phyloP scores from a whole-genome alignment of 2,329 filamentous ascomycete species.

The Phialophora verrucosa region DNA sequence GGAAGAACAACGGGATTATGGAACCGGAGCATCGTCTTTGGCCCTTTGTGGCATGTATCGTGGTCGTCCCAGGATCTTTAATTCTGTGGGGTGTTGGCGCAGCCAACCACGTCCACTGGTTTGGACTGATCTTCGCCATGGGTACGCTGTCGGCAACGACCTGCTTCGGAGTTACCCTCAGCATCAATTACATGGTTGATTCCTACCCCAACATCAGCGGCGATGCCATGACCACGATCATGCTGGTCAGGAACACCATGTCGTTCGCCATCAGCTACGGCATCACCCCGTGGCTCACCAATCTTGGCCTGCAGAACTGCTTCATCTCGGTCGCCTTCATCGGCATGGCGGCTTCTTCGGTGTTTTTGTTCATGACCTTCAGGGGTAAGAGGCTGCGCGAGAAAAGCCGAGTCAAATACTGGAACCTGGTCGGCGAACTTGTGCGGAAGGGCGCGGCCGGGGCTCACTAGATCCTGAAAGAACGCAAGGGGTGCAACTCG shows the following conservation, averaged over 20 bases:
- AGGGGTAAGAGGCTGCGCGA: conserved; percentile 47
- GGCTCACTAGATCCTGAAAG: too few species aligned
- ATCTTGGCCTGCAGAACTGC: conserved; percentile 50
- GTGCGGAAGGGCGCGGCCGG: conserved; percentile 18
- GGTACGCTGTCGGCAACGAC: conserved; percentile 54
- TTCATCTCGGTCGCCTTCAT: conserved; percentile 50
- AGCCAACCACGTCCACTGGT: conserved; percentile 56
- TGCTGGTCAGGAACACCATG: conserved; percentile 58
- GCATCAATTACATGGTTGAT: conserved; percentile 56
- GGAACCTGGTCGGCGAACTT: conserved; percentile 43
- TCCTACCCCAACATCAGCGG: conserved; percentile 56
- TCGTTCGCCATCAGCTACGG: conserved; percentile 58
- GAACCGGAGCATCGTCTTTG: conserved; percentile 42
- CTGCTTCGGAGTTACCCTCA: conserved; percentile 52
- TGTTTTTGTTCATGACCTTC: conserved; percentile 49
- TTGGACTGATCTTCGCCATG: conserved; percentile 58
- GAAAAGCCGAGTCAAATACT: conserved; percentile 46
- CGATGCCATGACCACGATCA: conserved; percentile 58
- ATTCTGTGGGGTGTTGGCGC: conserved; percentile 61
- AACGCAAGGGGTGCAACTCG: too few species aligned
- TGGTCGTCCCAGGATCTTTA: conserved; percentile 54
- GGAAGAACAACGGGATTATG: conserved; percentile 40
- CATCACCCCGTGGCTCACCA: conserved; percentile 52
- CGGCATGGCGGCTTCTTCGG: conserved; percentile 47
- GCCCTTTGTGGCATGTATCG: conserved; percentile 42